These are phyloP conservation scores for Cladorrhinum sp. DNA, from an alignment of 2,329 filamentous ascomycete genomes.

Conservation along the genomic window DNA sequence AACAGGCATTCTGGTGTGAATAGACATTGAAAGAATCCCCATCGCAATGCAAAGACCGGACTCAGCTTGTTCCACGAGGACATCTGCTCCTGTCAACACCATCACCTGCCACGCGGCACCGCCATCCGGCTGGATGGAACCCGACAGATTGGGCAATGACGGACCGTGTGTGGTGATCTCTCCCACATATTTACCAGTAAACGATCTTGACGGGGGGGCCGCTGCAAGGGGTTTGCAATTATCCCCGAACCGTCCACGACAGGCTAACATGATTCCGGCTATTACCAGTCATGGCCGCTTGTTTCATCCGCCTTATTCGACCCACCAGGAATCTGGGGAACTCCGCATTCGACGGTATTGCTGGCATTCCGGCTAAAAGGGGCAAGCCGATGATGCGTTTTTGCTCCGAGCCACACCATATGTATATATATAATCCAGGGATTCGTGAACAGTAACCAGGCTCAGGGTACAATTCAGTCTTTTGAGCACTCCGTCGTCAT, in stretches of 20 bases:
- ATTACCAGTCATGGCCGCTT: slow-evolving; percentile 5
- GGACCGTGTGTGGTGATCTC: slow-evolving; percentile 7
- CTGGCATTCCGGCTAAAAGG: slow-evolving; percentile 11
- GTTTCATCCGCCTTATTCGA: neutral
- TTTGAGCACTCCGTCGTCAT: slow-evolving; percentile 11
- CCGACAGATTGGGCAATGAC: slow-evolving; percentile 18
- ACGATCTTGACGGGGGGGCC: neutral
- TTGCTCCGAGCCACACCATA: slow-evolving; percentile 4
- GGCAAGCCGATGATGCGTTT: neutral
- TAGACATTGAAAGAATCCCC: too few relatives aligned
- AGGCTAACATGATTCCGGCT: slow-evolving; percentile 11
- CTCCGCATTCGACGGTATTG: slow-evolving; percentile 6
- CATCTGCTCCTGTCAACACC: neutral
- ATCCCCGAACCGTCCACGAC: slow-evolving; percentile 8
- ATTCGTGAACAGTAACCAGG: too few relatives aligned
- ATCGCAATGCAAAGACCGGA: too few relatives aligned
- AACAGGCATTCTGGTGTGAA: too few relatives aligned
- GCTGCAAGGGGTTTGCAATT: slow-evolving; percentile 14
- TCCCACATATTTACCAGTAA: neutral
- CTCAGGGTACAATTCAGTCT: neutral
- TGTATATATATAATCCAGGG: slow-evolving; percentile 2
- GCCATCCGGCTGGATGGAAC: slow-evolving; percentile 13
- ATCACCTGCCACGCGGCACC: neutral
- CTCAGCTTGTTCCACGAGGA: too few relatives aligned
- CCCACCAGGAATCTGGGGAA: slow-evolving; percentile 12